Percentiles rank a stretch among this genome's conserved stretches.
These are phyloP conservation scores for Phytopythium delawarense DNA, from an alignment of 352 stramenopile species.

Conservation along the genomic window DNA sequence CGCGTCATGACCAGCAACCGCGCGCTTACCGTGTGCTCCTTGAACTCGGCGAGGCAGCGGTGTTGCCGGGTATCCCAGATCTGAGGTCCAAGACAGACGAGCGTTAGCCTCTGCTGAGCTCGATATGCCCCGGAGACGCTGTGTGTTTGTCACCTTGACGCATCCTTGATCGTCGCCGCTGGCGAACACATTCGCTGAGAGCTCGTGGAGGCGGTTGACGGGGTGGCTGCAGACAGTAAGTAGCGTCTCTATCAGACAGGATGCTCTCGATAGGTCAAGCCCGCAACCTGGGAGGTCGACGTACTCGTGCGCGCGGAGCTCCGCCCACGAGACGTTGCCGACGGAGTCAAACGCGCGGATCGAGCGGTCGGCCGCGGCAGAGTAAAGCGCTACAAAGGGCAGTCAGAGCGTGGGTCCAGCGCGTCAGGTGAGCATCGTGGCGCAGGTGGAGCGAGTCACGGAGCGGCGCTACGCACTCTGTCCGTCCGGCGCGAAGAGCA, in stretches of 20 bases:
- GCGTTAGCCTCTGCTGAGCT: not conserved
- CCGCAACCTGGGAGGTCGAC: constrained; percentile 1
- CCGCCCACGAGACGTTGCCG: constrained; percentile 71
- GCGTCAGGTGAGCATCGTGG: not conserved
- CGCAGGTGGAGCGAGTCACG: too few relatives aligned
- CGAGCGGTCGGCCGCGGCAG: constrained; percentile 70
- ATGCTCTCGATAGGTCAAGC: too few relatives aligned
- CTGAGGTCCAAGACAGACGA: not conserved
- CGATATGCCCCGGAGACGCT: too few relatives aligned
- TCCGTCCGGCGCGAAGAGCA: constrained; percentile 75
- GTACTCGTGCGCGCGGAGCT: constrained; percentile 79
- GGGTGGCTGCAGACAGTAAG: constrained; percentile 27
- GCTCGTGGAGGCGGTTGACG: constrained; percentile 70
- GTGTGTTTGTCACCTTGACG: constrained; percentile 38
- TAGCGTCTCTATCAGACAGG: not conserved
- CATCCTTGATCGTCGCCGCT: constrained; percentile 80
- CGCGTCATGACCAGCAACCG: not conserved
- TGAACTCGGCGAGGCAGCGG: constrained; percentile 85
- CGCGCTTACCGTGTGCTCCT: constrained; percentile 81
- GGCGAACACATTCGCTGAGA: constrained; percentile 66
- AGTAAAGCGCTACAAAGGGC: constrained; percentile 54
- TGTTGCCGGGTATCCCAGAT: constrained; percentile 87
- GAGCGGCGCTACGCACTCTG: constrained; percentile 39
- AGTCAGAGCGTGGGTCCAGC: constrained; percentile 3
- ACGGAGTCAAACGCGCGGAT: constrained; percentile 81